Percentiles rank a stretch among this genome's conserved stretches.
Conservation (phyloP, 805 yeast genomes). For the Yarrowia keelungensis region DNA sequence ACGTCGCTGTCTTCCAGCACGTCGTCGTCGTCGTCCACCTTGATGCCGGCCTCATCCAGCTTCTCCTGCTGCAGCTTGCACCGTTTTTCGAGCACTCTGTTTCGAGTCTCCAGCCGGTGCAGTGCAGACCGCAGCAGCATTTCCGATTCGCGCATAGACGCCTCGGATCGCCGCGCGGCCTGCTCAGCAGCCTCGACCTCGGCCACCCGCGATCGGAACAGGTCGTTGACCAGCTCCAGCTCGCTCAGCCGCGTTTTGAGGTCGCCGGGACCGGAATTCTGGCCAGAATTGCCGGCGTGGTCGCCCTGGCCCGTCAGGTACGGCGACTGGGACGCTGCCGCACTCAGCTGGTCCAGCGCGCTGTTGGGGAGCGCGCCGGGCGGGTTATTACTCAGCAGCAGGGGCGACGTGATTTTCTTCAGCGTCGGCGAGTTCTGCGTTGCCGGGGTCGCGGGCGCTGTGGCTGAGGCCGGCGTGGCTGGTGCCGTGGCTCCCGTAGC, state of each 20-base stretch:
- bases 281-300: constrained; percentile 1
- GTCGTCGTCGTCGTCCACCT: constrained; percentile 23
- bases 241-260: constrained; percentile 83
- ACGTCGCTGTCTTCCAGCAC: constrained; percentile 26
- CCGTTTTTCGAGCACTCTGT: constrained; percentile 27
- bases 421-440: constrained; percentile 3
- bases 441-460: constrained; percentile 27
- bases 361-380: constrained; percentile 26
- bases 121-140: constrained; percentile 40
- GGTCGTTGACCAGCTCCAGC: constrained; percentile 86
- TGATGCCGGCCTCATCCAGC: constrained; percentile 31
- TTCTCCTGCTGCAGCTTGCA: constrained; percentile 29
- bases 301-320: constrained; percentile 40
- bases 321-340: constrained; percentile 42
- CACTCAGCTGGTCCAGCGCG: constrained; percentile 43
- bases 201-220: constrained; percentile 79
- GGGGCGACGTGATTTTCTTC: constrained; percentile 40
- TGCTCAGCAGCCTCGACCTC: constrained; percentile 68
- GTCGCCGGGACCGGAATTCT: constrained; percentile 49
- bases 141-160: constrained; percentile 45
- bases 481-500: constrained; percentile 5
- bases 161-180: constrained; percentile 49
- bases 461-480: constrained; percentile 5
- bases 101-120: constrained; percentile 39
- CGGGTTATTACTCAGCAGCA: constrained; percentile 35